phyloP scores from a whole-genome alignment of 306 rosid genomes.

The Heteromeles arbutifolia region DNA sequence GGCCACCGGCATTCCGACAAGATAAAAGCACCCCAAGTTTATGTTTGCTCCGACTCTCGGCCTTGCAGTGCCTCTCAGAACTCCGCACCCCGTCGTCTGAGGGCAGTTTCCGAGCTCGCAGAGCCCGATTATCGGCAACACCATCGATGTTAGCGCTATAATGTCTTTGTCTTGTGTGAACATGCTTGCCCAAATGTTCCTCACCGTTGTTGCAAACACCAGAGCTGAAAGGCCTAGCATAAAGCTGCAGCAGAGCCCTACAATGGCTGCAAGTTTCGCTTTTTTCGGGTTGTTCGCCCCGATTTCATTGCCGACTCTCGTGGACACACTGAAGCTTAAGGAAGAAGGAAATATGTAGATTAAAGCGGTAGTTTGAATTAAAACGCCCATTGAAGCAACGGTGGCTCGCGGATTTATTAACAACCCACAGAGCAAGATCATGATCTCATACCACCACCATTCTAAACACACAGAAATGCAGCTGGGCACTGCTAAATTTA shows the following conservation, averaged over 20 bases:
- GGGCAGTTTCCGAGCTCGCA: conserved; percentile 95
- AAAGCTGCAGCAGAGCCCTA: conserved; percentile 65
- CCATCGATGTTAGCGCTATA: conserved; percentile 51
- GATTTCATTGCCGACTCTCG: conserved; percentile 74
- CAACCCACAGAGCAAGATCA: conserved; percentile 76
- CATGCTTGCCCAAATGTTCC: conserved; percentile 75
- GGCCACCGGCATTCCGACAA: conserved; percentile 89
- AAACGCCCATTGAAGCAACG: conserved; percentile 88
- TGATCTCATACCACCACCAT: conserved; percentile 99
- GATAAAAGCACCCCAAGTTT: conserved; percentile 76
- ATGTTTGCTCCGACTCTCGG: conserved; percentile 79
- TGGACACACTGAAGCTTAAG: conserved; percentile 76
- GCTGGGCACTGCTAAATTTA: conserved; percentile 71
- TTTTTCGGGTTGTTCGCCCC: conserved; percentile 65
- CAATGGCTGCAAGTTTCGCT: conserved; percentile 63
- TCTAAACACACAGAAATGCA: conserved; percentile 88
- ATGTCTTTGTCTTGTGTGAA: conserved; percentile 68
- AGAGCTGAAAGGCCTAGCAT: conserved; percentile 53
- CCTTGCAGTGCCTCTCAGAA: conserved; percentile 83
- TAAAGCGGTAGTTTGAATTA: conserved; percentile 78
- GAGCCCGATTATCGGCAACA: conserved; percentile 77
- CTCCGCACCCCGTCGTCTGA: conserved; percentile 94
- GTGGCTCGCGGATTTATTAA: conserved; percentile 56
- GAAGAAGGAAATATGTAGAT: conserved; percentile 87
- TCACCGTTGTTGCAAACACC: conserved; percentile 48